These are phyloP conservation scores for Castanea crenata DNA, from an alignment of 306 rosid genomes.

Conservation along the genomic window DNA sequence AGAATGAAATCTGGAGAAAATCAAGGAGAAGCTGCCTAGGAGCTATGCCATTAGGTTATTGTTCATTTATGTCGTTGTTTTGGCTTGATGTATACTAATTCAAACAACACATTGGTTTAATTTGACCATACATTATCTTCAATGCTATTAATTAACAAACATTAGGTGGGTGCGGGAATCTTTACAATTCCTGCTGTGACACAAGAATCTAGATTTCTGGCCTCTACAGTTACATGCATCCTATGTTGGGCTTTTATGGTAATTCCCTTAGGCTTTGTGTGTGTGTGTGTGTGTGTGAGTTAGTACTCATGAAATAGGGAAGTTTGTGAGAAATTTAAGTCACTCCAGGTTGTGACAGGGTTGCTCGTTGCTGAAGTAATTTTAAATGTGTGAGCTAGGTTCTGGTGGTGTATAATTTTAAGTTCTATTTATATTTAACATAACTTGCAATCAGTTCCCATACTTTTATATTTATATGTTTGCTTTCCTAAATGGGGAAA, in stretches of 20 bases:
- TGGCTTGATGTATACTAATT: too few species aligned
- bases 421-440: constrained; percentile 13
- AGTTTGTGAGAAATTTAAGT: not conserved
- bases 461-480: not conserved
- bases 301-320: not conserved
- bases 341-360: constrained; percentile 70
- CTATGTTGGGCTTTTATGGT: constrained; percentile 75
- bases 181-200: constrained; percentile 80
- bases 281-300: not conserved
- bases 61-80: too few species aligned
- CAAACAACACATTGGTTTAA: not conserved
- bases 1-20: too few species aligned
- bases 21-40: too few species aligned
- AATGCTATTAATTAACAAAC: constrained; percentile 17
- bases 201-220: constrained; percentile 73
- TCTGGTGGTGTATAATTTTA: constrained; percentile 74
- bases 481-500: not conserved
- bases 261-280: not conserved
- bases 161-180: constrained; percentile 75
- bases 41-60: too few species aligned
- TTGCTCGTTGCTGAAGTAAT: constrained; percentile 73
- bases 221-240: constrained; percentile 64
- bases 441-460: not conserved
- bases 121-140: not conserved
- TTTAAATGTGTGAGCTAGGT: constrained; percentile 86